Conservation (phyloP, 169 alveolate species). For the Cryptosporidium baileyi region DNA sequence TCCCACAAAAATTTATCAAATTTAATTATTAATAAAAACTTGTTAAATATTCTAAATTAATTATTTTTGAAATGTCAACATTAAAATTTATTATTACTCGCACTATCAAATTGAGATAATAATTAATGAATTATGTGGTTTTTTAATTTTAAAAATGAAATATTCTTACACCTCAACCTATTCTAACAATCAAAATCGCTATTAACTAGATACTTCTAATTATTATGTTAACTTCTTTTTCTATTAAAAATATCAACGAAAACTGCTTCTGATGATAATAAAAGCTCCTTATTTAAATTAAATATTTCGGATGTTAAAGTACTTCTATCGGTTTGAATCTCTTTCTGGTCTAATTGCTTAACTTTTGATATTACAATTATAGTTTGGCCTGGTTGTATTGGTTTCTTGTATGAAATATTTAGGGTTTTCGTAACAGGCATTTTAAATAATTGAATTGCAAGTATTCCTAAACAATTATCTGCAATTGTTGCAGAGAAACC, state of each 20-base stretch:
- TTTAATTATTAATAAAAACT: no score
- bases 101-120: no score
- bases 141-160: no score
- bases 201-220: no score
- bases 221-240: not conserved
- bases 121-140: no score
- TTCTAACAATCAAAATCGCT: no score
- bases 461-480: conserved; percentile 57
- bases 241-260: conserved; percentile 55
- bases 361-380: conserved; percentile 19
- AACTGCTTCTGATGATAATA: conserved; percentile 33
- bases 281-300: conserved; percentile 4
- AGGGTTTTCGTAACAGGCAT: conserved; percentile 58
- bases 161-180: no score
- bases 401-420: conserved; percentile 41
- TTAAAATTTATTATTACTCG: no score
- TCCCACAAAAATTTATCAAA: no score
- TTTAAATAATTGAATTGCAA: conserved; percentile 38
- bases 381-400: conserved; percentile 30
- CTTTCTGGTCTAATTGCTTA: not conserved
- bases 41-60: no score
- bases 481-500: conserved; percentile 64
- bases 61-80: no score
- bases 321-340: conserved; percentile 10
- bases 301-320: conserved; percentile 41